Percentiles rank a stretch among this genome's conserved stretches.
phyloP scores from a whole-genome alignment of 805 yeast species.

The Suhomyces kilbournensis region DNA sequence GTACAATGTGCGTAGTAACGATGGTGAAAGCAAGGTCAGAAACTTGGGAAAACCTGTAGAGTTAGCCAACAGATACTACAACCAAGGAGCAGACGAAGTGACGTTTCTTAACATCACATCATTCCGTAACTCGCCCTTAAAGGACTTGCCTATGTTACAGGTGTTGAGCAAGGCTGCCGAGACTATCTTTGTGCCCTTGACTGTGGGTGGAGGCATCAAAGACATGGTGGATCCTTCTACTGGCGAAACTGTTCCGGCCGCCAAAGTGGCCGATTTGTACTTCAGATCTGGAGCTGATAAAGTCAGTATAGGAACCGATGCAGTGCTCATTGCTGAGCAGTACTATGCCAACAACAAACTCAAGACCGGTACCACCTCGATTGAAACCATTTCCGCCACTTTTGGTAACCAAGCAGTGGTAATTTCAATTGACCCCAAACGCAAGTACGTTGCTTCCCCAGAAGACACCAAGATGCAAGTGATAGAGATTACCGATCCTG shows the following conservation, averaged over 20 bases:
- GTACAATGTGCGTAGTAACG: conserved; percentile 75
- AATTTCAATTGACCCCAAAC: conserved; percentile 95
- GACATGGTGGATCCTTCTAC: conserved; percentile 81
- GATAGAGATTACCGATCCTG: conserved; percentile 54
- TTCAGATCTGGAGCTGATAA: conserved; percentile 98
- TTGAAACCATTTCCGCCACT: conserved; percentile 86
- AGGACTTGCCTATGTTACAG: conserved; percentile 93
- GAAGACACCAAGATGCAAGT: conserved; percentile 57
- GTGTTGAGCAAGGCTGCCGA: conserved; percentile 80
- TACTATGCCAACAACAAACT: conserved; percentile 57
- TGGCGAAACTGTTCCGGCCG: conserved; percentile 75
- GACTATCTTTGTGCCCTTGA: conserved; percentile 91
- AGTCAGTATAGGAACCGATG: conserved; percentile 96
- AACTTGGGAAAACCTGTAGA: conserved; percentile 96
- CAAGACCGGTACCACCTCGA: conserved; percentile 78
- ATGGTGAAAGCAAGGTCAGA: conserved; percentile 56
- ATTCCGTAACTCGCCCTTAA: conserved; percentile 88
- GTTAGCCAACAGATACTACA: conserved; percentile 83
- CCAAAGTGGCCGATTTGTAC: conserved; percentile 86
- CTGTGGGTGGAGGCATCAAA: conserved; percentile 97
- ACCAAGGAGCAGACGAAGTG: conserved; percentile 96
- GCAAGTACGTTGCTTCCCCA: conserved; percentile 71
- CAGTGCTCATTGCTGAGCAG: conserved; percentile 86
- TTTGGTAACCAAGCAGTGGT: conserved; percentile 98
- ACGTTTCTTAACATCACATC: conserved; percentile 95